Evolutionary conservation across 495 filamentous ascomycete species (phyloP), one percentile per base, ranked within the genome.

Genomic region (Podospora didyma): DNA sequence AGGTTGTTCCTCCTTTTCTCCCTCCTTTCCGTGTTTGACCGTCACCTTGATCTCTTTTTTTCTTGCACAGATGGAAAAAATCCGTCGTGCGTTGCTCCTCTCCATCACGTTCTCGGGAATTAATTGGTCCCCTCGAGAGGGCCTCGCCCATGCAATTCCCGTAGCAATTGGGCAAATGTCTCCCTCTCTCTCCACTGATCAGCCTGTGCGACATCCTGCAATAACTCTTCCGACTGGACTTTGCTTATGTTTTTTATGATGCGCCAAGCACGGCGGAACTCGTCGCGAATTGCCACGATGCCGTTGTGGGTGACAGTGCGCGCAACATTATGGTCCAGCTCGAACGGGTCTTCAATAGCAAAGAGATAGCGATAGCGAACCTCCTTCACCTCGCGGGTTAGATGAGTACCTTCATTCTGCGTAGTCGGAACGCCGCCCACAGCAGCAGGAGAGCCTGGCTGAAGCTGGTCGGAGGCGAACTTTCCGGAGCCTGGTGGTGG

Each of bases 311-410:
- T 90, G 1, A 93, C 90, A 0, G 90, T 94, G 28, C 89, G 75
- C 9, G 86, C 90, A 45, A 95, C 85, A 62, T 95, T 94, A 69
- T 94, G 89, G 46, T 86, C 83, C 3, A 80, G 75, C 74, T 94
- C 90, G 65, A 95, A 94, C 0, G 90, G 90, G 65, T 95, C 90
- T 64, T 95, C 90, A 56, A 95, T 90, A 35, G 89, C 86, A 59
- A 94, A 86, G 16, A 95, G 80, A 66, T 88, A 94, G n/a, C 89
- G 82, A 59, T 90, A 79, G 10, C 86, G 79, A 16, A 91, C 74
- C 62, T 88, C 86, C 59, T 85, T 86, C 16, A 74, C 22, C n/a
- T 76, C 70, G 46, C 66, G 53, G 35, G 63, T 31, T n/a, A 64
- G 5, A 5, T 44, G 51, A 17, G 39, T 17, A 14, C 34, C 11